phyloP scores from a whole-genome alignment of 768 basidiomycete species.

The Pisolithus sp. region DNA sequence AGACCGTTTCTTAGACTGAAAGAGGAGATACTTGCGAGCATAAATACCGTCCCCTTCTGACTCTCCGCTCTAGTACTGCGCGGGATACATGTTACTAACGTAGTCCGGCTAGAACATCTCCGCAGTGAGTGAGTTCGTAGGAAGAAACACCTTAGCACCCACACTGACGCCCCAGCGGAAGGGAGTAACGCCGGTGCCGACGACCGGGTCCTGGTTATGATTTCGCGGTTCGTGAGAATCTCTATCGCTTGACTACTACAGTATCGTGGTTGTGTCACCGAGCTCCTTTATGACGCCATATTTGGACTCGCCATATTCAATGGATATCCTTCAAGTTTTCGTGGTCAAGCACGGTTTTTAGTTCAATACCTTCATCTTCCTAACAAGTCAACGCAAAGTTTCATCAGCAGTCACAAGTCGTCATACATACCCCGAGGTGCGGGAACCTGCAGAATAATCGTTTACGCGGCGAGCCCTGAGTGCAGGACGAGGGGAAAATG shows the following conservation, averaged over 20 bases:
- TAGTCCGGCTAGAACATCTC: constrained; percentile 26
- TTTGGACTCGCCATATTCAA: no score
- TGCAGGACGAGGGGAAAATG: no score
- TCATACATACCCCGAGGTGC: no score
- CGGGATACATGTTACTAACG: constrained; percentile 45
- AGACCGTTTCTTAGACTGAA: neutral
- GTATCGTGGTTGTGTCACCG: no score
- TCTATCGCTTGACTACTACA: constrained; percentile 45
- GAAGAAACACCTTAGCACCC: constrained; percentile 11
- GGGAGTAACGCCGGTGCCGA: constrained; percentile 55
- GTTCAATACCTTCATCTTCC: no score
- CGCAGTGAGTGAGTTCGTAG: neutral
- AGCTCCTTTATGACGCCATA: no score
- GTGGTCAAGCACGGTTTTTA: no score
- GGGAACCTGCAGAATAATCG: no score
- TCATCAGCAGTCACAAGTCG: no score
- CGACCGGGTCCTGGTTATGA: constrained; percentile 62
- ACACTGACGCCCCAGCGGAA: constrained; percentile 71
- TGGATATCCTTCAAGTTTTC: no score
- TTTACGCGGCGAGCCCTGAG: no score
- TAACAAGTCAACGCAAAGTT: no score
- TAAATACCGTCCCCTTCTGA: constrained; percentile 59
- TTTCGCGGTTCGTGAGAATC: constrained; percentile 57
- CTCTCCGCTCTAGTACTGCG: constrained; percentile 67
- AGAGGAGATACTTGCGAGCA: constrained; percentile 42